Percentiles rank a stretch among this genome's conserved stretches.
phyloP scores from a whole-genome alignment of 352 stramenopile genomes.

The Blastocystis sp. region DNA sequence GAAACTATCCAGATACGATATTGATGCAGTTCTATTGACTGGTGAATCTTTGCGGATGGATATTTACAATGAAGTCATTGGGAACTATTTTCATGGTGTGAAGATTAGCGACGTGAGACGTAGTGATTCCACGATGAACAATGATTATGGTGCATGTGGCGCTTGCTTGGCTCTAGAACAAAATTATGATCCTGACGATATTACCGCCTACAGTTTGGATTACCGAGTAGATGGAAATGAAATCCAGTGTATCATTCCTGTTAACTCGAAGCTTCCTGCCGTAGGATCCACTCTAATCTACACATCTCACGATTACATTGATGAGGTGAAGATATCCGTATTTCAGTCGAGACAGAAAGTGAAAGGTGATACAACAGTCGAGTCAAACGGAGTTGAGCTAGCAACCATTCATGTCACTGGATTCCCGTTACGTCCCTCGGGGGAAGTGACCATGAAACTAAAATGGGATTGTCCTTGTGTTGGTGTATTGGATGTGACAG shows the following conservation, averaged over 20 bases:
- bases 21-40: slow-evolving; percentile 67
- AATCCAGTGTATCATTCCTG: slow-evolving; percentile 6
- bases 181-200: neutral
- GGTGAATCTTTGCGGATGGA: slow-evolving; percentile 64
- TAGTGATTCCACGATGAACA: slow-evolving; percentile 30
- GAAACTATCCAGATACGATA: slow-evolving; percentile 83
- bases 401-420: neutral
- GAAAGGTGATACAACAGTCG: neutral
- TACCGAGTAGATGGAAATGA: neutral
- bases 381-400: neutral
- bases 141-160: slow-evolving; percentile 55
- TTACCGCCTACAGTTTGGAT: slow-evolving; percentile 30
- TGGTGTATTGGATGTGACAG: neutral
- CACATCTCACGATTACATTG: neutral
- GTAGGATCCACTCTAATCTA: neutral
- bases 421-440: neutral
- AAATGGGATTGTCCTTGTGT: neutral
- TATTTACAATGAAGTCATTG: slow-evolving; percentile 63
- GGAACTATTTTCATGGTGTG: slow-evolving; percentile 62
- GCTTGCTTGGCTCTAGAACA: neutral
- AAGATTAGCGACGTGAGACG: slow-evolving; percentile 62
- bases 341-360: neutral
- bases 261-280: neutral
- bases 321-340: neutral
- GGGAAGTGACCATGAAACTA: neutral